Evolutionary conservation across 179 eudicot genomes (phyloP).

Genomic region (Patellifolia procumbens): DNA sequence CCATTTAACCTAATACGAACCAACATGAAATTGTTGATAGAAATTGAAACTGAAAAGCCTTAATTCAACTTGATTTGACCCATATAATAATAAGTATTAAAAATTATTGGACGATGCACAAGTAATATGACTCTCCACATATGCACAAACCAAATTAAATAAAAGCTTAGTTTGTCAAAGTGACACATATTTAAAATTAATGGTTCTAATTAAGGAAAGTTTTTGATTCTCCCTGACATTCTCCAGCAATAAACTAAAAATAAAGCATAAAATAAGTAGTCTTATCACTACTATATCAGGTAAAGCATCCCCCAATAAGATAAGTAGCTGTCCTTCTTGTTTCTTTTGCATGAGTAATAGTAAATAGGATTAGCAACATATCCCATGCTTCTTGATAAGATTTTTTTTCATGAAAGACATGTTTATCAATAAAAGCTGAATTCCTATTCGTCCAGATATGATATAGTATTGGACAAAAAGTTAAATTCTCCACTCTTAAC

Average conservation of each 20-base stretch:
- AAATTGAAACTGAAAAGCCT: no score
- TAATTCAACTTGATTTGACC: no score
- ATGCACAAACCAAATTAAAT: not conserved
- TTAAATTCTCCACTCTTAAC: conserved; percentile 32
- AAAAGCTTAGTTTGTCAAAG: not conserved
- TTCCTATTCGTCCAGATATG: conserved; percentile 49
- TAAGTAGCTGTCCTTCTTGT: conserved; percentile 28
- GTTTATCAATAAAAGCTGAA: conserved; percentile 33
- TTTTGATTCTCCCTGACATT: conserved; percentile 19
- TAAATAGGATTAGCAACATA: conserved; percentile 19
- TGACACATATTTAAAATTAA: not conserved
- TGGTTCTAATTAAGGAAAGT: conserved; percentile 15
- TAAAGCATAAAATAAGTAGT: conserved; percentile 16
- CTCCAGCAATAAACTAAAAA: conserved; percentile 13
- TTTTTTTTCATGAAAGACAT: conserved; percentile 20
- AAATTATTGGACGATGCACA: not conserved
- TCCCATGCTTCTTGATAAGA: conserved; percentile 25
- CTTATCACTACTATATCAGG: conserved; percentile 29
- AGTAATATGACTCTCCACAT: not conserved
- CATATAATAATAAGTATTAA: not conserved
- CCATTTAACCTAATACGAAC: no score
- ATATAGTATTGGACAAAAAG: conserved; percentile 19
- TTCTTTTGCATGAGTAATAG: conserved; percentile 19
- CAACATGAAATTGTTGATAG: no score
- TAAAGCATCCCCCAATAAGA: conserved; percentile 25